Base-by-base conservation (phyloP, 164 flowering plant genomes). In the Annona squamosa region DNA sequence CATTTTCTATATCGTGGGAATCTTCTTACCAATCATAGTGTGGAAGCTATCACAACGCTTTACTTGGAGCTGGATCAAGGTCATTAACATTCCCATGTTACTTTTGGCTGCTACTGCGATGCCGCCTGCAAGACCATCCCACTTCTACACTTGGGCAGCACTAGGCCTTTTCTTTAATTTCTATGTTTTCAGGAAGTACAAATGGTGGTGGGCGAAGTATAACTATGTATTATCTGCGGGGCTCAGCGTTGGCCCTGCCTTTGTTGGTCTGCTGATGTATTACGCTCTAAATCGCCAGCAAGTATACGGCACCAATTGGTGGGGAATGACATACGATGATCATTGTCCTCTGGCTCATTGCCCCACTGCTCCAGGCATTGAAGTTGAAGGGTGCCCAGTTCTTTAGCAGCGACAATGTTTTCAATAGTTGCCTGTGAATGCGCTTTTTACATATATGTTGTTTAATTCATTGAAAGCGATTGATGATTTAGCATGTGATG, bases 41-140 rank as follows among this genome's bases (percentile, higher is more conserved):
- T 72, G 74, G 73, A 26, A 19, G 1, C 18, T 61, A 16, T 10
- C 16, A 5, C 65, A 13, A 12, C 1, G 3, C 18, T 71, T 61
- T 9, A 65, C 73, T 3, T 74, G 84, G 46, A 84, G 81, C 70
- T 87, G 90, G 92, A 77, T 88, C 4, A 73, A 43, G 61, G 74
- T 78, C 0, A 83, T 90, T 67, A 81, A 19, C 19, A 3, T 64
- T 19, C 67, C 67, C 9, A n/a, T 64, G 37, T n/a, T 64, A 19
- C 42, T 64, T 64, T 3, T 41, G 1, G 19, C 10, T 5, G 19
- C 41, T 64, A 0, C 5, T 7, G 0, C 5, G 4, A 66, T 66
- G 48, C 69, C 69, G 2, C 48, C 48, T 41, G 16, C 13, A 0
- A 9, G 1, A 3, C 6, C 3, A 7, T 12, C 5, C 5, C 9